Evolutionary conservation across 1,284 basidiomycete genomes (phyloP).

Genomic region (Pholiota adiposa): DNA sequence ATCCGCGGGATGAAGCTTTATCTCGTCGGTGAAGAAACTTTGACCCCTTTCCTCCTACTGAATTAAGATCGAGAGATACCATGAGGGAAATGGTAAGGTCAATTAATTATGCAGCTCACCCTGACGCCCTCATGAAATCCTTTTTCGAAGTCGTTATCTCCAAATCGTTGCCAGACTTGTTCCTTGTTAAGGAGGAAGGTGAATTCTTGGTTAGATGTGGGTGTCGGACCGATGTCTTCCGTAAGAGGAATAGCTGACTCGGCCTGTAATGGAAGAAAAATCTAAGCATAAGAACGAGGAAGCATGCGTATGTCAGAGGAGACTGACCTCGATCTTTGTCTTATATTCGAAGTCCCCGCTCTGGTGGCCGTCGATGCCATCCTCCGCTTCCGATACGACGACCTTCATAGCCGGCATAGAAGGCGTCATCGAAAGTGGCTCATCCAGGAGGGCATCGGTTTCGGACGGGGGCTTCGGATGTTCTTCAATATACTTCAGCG

Average conservation of each 20-base stretch:
- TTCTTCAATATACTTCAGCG: conserved; percentile 19
- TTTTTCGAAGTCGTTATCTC: background rate
- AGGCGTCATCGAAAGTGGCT: conserved; percentile 1
- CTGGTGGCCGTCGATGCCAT: conserved; percentile 7
- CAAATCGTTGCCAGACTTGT: background rate
- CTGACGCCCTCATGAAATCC: background rate
- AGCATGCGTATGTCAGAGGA: background rate
- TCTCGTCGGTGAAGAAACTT: conserved; percentile 4
- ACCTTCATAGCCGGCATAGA: conserved; percentile 14
- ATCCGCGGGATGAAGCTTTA: background rate
- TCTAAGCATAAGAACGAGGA: background rate
- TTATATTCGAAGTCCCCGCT: background rate
- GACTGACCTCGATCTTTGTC: background rate
- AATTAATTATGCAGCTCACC: background rate
- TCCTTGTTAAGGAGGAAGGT: background rate
- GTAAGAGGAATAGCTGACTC: background rate
- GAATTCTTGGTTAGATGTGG: background rate
- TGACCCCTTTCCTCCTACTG: background rate
- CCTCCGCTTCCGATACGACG: conserved; percentile 4
- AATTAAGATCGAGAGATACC: background rate
- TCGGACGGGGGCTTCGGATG: background rate
- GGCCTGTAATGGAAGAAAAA: background rate
- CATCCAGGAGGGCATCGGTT: conserved; percentile 4
- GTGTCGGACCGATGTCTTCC: background rate
- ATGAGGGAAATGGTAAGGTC: background rate